Percentiles rank a stretch among this genome's conserved stretches.
Evolutionary conservation across 352 stramenopile genomes (phyloP).

Genomic region (Aphanomyces invadans): DNA sequence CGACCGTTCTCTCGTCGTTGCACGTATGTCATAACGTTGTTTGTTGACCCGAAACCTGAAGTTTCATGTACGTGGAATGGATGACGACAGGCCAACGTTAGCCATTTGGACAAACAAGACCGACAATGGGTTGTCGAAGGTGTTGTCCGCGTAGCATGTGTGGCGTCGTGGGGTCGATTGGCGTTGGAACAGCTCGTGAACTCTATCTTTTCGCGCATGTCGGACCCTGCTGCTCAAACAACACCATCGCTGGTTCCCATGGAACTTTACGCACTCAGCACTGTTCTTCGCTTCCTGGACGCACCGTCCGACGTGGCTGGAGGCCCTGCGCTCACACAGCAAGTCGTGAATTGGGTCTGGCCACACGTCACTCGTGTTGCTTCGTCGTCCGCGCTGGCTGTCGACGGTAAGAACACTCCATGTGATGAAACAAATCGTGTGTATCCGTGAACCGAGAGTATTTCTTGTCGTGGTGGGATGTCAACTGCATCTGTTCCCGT

Average conservation of each 20-base stretch:
- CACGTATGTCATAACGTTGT: background rate
- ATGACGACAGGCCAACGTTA: background rate
- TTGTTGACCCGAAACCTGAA: background rate
- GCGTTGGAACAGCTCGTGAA: background rate
- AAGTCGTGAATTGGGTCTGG: background rate
- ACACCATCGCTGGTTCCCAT: background rate
- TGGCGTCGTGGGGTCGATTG: slow-evolving; percentile 5
- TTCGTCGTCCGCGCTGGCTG: slow-evolving; percentile 6
- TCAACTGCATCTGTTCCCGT: too few relatives aligned
- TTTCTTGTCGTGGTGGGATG: too few relatives aligned
- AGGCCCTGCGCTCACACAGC: slow-evolving; percentile 5
- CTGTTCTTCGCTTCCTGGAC: slow-evolving; percentile 16
- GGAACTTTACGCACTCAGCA: slow-evolving; percentile 1
- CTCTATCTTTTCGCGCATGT: background rate
- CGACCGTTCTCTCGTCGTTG: background rate
- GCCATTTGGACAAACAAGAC: background rate
- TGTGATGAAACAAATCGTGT: background rate
- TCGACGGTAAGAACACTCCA: background rate
- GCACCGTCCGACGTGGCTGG: slow-evolving; percentile 7
- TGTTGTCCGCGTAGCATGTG: slow-evolving; percentile 10
- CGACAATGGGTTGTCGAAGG: slow-evolving; percentile 7
- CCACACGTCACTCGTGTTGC: background rate
- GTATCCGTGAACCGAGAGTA: too few relatives aligned
- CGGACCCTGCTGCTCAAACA: background rate
- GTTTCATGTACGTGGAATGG: background rate